phyloP scores from a whole-genome alignment of 1,139 yeast genomes.

The Geotrichum cucujoidarum region DNA sequence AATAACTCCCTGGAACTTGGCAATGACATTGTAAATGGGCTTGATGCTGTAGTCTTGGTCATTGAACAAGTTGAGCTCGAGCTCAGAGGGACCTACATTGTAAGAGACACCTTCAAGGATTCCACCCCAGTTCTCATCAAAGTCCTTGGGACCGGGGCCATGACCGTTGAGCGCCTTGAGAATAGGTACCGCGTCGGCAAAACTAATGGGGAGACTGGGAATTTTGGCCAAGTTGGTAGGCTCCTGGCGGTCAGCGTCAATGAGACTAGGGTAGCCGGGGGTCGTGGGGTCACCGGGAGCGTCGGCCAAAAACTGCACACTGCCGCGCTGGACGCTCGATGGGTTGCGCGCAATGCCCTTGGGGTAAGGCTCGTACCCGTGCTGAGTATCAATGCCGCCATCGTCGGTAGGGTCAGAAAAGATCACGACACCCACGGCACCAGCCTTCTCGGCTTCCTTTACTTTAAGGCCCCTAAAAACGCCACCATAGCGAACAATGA shows the following conservation, averaged over 20 bases:
- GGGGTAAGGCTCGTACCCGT: constrained; percentile 58
- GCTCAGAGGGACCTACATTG: constrained; percentile 59
- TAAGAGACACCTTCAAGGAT: constrained; percentile 48
- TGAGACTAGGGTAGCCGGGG: constrained; percentile 70
- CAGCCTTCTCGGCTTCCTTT: constrained; percentile 59
- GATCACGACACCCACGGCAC: constrained; percentile 55
- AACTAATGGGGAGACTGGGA: constrained; percentile 61
- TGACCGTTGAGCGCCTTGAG: constrained; percentile 50
- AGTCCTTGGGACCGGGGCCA: constrained; percentile 41
- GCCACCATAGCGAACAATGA: constrained; percentile 54
- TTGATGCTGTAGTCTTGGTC: constrained; percentile 53
- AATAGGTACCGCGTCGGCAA: constrained; percentile 53
- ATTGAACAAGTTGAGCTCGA: constrained; percentile 47
- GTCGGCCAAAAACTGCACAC: constrained; percentile 70
- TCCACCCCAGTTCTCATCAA: constrained; percentile 43
- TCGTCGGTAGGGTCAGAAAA: constrained; percentile 70
- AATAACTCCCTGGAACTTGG: constrained; percentile 48
- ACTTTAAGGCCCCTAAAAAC: constrained; percentile 65
- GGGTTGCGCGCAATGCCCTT: constrained; percentile 67
- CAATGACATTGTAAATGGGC: constrained; percentile 59
- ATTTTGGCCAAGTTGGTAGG: constrained; percentile 53
- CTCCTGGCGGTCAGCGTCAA: constrained; percentile 44
- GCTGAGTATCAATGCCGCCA: constrained; percentile 43
- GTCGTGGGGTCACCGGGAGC: constrained; percentile 89
- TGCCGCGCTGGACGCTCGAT: constrained; percentile 72